These are phyloP conservation scores for Jackrogersella multiformis DNA, from an alignment of 495 filamentous ascomycete genomes.

Conservation along the genomic window DNA sequence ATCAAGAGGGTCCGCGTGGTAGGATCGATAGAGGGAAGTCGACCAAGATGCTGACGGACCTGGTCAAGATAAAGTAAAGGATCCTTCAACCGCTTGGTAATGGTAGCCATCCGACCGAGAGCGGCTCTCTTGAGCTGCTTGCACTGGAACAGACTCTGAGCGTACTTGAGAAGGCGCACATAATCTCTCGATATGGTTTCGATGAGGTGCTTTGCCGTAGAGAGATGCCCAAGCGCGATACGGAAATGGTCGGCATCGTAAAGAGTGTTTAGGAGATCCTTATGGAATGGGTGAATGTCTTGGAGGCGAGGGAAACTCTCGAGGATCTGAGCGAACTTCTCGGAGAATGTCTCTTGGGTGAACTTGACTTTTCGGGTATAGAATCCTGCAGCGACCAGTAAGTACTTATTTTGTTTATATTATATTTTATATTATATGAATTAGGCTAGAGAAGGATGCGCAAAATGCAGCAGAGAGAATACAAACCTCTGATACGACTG, in stretches of 20 bases:
- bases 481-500: slow-evolving; percentile 76
- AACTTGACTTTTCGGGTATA: slow-evolving; percentile 99
- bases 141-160: slow-evolving; percentile 94
- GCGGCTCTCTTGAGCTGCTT: slow-evolving; percentile 91
- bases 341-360: slow-evolving; percentile 95
- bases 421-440: too few species aligned
- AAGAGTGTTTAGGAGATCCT: slow-evolving; percentile 69
- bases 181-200: slow-evolving; percentile 96
- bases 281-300: slow-evolving; percentile 97
- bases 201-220: slow-evolving; percentile 94
- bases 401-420: too few species aligned
- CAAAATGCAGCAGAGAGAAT: not conserved
- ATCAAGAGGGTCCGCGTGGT: slow-evolving; percentile 95
- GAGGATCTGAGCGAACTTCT: slow-evolving; percentile 89
- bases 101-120: slow-evolving; percentile 94
- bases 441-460: not conserved
- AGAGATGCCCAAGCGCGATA: slow-evolving; percentile 94
- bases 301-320: slow-evolving; percentile 93
- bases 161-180: slow-evolving; percentile 68
- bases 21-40: slow-evolving; percentile 96
- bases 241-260: slow-evolving; percentile 99
- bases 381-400: slow-evolving; percentile 66
- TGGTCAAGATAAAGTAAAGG: slow-evolving; percentile 96
- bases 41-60: slow-evolving; percentile 95
- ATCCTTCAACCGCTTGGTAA: slow-evolving; percentile 91